These are phyloP conservation scores for Endocarpon pusillum DNA, from an alignment of 495 filamentous ascomycete genomes.

Conservation along the genomic window DNA sequence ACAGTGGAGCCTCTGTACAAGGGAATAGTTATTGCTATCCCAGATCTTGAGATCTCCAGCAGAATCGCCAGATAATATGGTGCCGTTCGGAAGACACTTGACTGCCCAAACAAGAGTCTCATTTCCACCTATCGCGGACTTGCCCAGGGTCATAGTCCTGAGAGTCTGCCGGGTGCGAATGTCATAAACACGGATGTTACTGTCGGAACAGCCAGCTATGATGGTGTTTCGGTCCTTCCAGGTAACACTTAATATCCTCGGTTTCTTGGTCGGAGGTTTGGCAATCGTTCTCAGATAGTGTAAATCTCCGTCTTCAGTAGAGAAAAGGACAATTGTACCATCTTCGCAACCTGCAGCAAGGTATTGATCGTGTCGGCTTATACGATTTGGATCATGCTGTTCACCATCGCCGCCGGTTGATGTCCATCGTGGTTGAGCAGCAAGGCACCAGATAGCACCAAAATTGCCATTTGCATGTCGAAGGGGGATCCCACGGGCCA, in stretches of 20 bases:
- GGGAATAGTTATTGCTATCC: constrained; percentile 79
- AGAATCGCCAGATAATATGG: constrained; percentile 88
- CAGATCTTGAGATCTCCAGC: constrained; percentile 84
- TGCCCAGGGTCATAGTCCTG: constrained; percentile 69
- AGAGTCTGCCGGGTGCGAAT: constrained; percentile 56
- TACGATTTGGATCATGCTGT: no score
- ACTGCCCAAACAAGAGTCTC: constrained; percentile 86
- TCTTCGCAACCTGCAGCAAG: constrained; percentile 85
- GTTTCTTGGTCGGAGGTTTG: constrained; percentile 53
- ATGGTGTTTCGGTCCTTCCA: constrained; percentile 73
- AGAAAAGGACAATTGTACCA: constrained; percentile 70
- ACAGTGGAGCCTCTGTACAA: constrained; percentile 64
- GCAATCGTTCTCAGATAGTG: constrained; percentile 52
- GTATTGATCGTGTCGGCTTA: constrained; percentile 38
- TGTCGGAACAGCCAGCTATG: constrained; percentile 82
- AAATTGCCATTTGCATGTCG: constrained; percentile 80
- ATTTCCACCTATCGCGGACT: constrained; percentile 57
- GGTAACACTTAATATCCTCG: constrained; percentile 71
- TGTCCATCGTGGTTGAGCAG: constrained; percentile 57
- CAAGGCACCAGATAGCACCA: constrained; percentile 92
- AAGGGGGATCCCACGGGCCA: constrained; percentile 55
- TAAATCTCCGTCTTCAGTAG: constrained; percentile 66
- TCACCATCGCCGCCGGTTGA: background rate
- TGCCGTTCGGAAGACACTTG: constrained; percentile 68
- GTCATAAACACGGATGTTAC: constrained; percentile 79